phyloP scores from a whole-genome alignment of 805 yeast genomes.

The Metschnikowia proteae region DNA sequence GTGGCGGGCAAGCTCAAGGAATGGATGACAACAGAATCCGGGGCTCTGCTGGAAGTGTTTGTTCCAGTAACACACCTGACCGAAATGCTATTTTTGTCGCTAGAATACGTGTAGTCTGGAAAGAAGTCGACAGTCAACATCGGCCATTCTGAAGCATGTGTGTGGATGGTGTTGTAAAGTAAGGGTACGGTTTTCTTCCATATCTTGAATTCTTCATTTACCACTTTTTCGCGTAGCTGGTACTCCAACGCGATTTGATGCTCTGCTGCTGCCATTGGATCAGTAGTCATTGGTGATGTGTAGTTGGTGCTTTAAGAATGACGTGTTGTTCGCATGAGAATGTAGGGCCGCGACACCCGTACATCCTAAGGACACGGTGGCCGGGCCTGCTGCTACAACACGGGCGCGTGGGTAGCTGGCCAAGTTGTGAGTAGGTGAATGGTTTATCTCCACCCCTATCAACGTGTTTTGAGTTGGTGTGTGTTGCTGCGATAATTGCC shows the following conservation, averaged over 20 bases:
- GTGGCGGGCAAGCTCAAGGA: conserved; percentile 49
- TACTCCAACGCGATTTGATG: conserved; percentile 40
- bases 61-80: conserved; percentile 49
- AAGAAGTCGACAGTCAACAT: conserved; percentile 68
- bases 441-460: no score
- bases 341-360: conserved; percentile 4
- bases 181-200: conserved; percentile 87
- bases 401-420: no score
- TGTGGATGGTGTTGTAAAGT: conserved; percentile 68
- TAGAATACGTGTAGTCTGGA: conserved; percentile 39
- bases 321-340: neutral
- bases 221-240: conserved; percentile 56
- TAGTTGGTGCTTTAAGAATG: neutral
- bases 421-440: no score
- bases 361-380: neutral
- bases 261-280: conserved; percentile 26
- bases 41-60: conserved; percentile 35
- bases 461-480: no score
- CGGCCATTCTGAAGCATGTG: conserved; percentile 67
- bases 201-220: conserved; percentile 69
- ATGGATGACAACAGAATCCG: conserved; percentile 45
- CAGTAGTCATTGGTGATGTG: conserved; percentile 6
- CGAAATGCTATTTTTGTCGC: conserved; percentile 25
- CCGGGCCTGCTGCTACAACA: neutral
- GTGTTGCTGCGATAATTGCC: no score